A percentile compares a stretch with the other conserved stretches of the same genome.
Conservation (phyloP, 495 filamentous ascomycete species). For the Aspergillus saccharolyticus region DNA sequence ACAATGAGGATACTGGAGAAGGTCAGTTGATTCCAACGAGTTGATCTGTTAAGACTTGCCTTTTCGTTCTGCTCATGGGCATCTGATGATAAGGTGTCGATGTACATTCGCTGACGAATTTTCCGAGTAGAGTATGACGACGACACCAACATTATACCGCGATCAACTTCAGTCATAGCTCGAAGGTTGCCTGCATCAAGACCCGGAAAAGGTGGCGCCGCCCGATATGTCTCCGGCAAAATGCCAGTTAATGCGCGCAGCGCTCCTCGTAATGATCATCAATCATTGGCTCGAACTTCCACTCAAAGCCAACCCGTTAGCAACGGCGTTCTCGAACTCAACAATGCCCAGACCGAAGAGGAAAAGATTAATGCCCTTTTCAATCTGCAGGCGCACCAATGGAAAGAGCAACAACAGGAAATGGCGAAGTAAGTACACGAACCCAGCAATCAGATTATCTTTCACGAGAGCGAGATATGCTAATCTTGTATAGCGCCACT, state of each 20-base stretch:
- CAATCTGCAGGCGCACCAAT: conserved; percentile 76
- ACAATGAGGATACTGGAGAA: conserved; percentile 84
- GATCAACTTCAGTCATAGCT: conserved; percentile 89
- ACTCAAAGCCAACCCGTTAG: conserved; percentile 42
- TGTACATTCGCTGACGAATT: conserved; percentile 4
- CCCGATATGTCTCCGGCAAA: conserved; percentile 94
- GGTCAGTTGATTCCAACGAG: conserved; percentile 51
- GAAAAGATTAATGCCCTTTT: conserved; percentile 89
- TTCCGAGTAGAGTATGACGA: conserved; percentile 76
- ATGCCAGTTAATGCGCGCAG: conserved; percentile 89
- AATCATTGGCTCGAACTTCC: conserved; percentile 42
- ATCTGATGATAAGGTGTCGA: not conserved
- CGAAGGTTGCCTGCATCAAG: conserved; percentile 77
- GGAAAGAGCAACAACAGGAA: conserved; percentile 82
- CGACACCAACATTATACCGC: conserved; percentile 90
- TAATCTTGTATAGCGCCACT: conserved; percentile 47
- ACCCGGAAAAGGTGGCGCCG: conserved; percentile 78
- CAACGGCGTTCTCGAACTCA: conserved; percentile 55
- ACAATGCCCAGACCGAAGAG: conserved; percentile 76
- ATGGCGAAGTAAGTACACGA: conserved; percentile 74
- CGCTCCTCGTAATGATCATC: conserved; percentile 64
- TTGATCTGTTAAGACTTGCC: conserved; percentile 1
- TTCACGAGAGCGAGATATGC: not conserved
- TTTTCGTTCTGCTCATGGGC: not conserved
- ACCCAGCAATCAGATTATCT: conserved; percentile 30